Evolutionary conservation across 1,284 basidiomycete genomes (phyloP), one percentile per base, ranked within the genome.

Genomic region (Sporisorium graminicola): DNA sequence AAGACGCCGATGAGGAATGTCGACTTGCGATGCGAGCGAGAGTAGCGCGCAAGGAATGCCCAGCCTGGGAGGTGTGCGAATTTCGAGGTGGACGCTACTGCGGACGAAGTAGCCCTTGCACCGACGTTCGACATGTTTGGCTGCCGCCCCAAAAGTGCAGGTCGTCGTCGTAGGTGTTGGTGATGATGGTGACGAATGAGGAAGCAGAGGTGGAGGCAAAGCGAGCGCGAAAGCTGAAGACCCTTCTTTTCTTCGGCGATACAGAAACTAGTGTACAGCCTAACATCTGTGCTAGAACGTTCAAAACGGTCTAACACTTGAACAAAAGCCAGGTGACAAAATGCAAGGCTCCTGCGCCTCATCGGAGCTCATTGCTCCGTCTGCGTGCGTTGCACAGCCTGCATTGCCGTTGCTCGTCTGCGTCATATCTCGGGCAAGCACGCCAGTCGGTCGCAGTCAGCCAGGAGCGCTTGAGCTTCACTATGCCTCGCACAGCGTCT

Each of bases 1-100:
- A 81, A 59, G 29, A 84, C 64, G 43, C 82, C 82, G 20, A 83
- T 65, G 42, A 77, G 58, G 52, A 83, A 84, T 14, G 75, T 77
- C 3, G 75, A 74, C 51, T 65, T 65, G 53, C 75, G 70, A 46
- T 77, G 74, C 24, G 60, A 64, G 26, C 74, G 59, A 4, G 68
- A 72, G 46, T 67, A 72, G 58, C 62, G 64, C 1, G 61, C 37
- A 47, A 76, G 61, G 53, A 65, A 14, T 35, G 67, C 57, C 73
- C 73, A 75, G 14, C 73, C 73, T 10, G 73, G 73, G 24, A 75
- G 70, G 13, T 69, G 55, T 2, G 73, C 63, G 8, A 75, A 59
- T 33, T 69, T 69, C 52, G 59, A 66, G 7, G 50, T 24, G 31
- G 68, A 65, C 1, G 58, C 51, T n/a, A 61, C 13, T 1, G 61